phyloP scores from a whole-genome alignment of 2,329 filamentous ascomycete species.

The Colletotrichum costaricense region DNA sequence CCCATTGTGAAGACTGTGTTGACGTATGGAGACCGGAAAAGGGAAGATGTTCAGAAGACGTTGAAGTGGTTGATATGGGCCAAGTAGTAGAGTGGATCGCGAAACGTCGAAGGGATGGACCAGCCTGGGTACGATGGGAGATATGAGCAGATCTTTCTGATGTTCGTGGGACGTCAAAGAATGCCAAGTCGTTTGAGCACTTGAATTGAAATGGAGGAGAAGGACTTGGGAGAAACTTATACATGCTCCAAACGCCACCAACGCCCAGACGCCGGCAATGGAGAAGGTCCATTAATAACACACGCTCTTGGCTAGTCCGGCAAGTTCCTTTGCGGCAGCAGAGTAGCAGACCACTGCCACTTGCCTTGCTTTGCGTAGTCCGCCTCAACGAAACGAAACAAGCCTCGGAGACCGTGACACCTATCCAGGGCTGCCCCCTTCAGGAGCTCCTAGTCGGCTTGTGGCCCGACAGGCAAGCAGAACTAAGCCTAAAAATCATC shows the following conservation, averaged over 20 bases:
- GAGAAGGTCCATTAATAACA: conserved; percentile 30
- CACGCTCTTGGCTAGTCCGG: conserved; percentile 27
- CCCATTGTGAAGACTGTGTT: conserved; percentile 38
- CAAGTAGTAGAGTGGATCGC: background rate
- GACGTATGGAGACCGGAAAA: background rate
- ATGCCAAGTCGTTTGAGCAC: conserved; percentile 16
- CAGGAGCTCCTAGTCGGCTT: conserved; percentile 22
- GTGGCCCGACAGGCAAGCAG: conserved; percentile 18
- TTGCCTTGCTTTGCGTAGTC: conserved; percentile 33
- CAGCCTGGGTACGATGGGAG: conserved; percentile 14
- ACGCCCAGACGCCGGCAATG: conserved; percentile 26
- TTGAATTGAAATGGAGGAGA: background rate
- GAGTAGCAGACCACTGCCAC: conserved; percentile 23
- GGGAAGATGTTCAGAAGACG: background rate
- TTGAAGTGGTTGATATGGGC: background rate
- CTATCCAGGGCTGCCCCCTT: conserved; percentile 30
- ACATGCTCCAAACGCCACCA: conserved; percentile 24
- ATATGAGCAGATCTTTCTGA: conserved; percentile 2
- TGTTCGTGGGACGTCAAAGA: conserved; percentile 29
- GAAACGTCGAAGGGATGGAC: conserved; percentile 27
- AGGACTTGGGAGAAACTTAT: conserved; percentile 29
- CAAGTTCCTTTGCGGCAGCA: conserved; percentile 29
- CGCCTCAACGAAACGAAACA: conserved; percentile 36
- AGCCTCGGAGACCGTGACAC: conserved; percentile 35
- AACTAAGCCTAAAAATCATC: conserved; percentile 28